A percentile compares a stretch with the other conserved stretches of the same genome.
Conservation (phyloP, 2,329 filamentous ascomycete species). For the Atkinsonella texensis region DNA sequence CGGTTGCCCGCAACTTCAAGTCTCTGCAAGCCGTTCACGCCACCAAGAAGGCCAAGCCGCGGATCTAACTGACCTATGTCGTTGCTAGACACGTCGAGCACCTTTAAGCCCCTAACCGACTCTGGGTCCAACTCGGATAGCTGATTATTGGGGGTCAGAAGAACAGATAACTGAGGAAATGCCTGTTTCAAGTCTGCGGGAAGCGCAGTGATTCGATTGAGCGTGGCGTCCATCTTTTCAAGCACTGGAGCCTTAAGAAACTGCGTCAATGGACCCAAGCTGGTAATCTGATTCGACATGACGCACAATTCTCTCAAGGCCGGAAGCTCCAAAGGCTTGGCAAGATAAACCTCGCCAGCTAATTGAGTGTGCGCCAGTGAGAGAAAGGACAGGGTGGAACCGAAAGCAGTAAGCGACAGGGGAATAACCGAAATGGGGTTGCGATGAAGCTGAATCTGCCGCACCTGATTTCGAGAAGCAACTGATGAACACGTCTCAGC, state of each 20-base stretch:
- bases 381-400: conserved; percentile 56
- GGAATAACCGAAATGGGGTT: conserved; percentile 66
- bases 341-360: conserved; percentile 51
- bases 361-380: conserved; percentile 68
- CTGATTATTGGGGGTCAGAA: conserved; percentile 71
- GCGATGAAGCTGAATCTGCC: conserved; percentile 57
- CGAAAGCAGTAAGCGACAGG: conserved; percentile 56
- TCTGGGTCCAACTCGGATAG: conserved; percentile 62
- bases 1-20: conserved; percentile 75
- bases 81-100: conserved; percentile 74
- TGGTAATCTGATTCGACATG: conserved; percentile 59
- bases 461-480: conserved; percentile 38
- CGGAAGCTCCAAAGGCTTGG: conserved; percentile 55
- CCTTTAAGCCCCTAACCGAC: conserved; percentile 58
- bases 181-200: conserved; percentile 48
- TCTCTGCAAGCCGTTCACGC: conserved; percentile 44
- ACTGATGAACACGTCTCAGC: conserved; percentile 44
- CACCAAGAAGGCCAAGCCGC: conserved; percentile 64
- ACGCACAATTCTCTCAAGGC: conserved; percentile 68
- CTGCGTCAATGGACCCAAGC: conserved; percentile 51
- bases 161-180: conserved; percentile 58
- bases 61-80: conserved; percentile 74
- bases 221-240: conserved; percentile 66
- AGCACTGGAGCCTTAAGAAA: conserved; percentile 63
- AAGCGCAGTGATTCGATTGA: conserved; percentile 66